phyloP scores from a whole-genome alignment of 2,329 filamentous ascomycete genomes.

The Colletotrichum lindemuthianum region DNA sequence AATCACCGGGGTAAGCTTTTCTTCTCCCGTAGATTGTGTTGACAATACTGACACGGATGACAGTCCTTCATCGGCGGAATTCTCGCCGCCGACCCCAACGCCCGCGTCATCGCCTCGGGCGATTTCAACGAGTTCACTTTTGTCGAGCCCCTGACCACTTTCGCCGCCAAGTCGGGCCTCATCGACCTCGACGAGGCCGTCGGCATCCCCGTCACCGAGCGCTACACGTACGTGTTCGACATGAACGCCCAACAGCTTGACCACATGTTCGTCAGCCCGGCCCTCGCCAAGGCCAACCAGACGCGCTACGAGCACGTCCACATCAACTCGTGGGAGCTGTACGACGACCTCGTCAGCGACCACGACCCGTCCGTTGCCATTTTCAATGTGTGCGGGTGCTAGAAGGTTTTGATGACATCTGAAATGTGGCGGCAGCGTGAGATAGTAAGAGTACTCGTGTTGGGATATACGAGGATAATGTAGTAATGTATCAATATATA shows the following conservation, averaged over 20 bases:
- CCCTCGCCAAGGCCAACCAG: conserved; percentile 50
- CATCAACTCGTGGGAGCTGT: conserved; percentile 74
- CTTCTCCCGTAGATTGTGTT: background rate
- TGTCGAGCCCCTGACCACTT: conserved; percentile 66
- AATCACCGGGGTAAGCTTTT: conserved; percentile 61
- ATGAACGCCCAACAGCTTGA: conserved; percentile 77
- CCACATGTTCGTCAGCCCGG: conserved; percentile 73
- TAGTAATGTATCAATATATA: too few species aligned
- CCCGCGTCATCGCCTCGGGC: conserved; percentile 69
- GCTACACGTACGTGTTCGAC: conserved; percentile 78
- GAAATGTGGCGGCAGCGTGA: too few species aligned
- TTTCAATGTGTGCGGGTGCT: conserved; percentile 66
- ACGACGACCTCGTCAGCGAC: conserved; percentile 68
- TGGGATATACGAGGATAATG: too few species aligned
- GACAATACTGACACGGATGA: conserved; percentile 32
- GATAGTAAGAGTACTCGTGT: too few species aligned
- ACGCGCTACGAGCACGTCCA: conserved; percentile 73
- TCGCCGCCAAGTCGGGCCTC: conserved; percentile 63
- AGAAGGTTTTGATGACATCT: background rate
- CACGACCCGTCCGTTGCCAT: conserved; percentile 75
- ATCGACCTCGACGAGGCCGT: conserved; percentile 70
- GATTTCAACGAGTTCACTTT: conserved; percentile 80
- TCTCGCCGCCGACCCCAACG: conserved; percentile 63
- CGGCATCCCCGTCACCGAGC: conserved; percentile 62
- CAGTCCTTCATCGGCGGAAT: conserved; percentile 67